These are phyloP conservation scores for Glebionis coronaria DNA, from an alignment of 129 eudicot genomes.

Conservation along the genomic window DNA sequence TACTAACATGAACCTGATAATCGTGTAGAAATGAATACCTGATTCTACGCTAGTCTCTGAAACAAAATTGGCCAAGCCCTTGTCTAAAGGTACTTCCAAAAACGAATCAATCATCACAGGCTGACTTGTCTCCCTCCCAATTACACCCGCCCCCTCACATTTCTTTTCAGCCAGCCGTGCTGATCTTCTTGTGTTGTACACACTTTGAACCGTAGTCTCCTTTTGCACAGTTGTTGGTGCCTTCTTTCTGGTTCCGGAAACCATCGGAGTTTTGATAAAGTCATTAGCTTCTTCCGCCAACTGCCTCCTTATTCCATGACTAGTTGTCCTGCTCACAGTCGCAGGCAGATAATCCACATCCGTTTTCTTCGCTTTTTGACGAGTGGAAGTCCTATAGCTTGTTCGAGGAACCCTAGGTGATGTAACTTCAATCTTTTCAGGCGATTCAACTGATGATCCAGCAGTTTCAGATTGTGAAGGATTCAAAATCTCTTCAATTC, in stretches of 20 bases:
- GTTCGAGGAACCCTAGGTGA: slow-evolving; percentile 40
- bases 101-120: slow-evolving; percentile 21
- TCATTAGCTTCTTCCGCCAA: slow-evolving; percentile 28
- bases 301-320: slow-evolving; percentile 33
- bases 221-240: slow-evolving; percentile 31
- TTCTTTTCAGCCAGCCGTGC: slow-evolving; percentile 48
- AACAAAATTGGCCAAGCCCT: slow-evolving; percentile 1
- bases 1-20: neutral
- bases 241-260: slow-evolving; percentile 28
- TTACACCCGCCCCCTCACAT: neutral
- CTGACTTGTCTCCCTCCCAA: slow-evolving; percentile 15
- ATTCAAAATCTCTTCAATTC: slow-evolving; percentile 53
- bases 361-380: slow-evolving; percentile 20
- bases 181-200: slow-evolving; percentile 57
- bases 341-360: slow-evolving; percentile 23
- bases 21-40: neutral
- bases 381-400: slow-evolving; percentile 33
- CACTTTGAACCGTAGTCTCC: slow-evolving; percentile 30
- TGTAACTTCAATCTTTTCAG: slow-evolving; percentile 29
- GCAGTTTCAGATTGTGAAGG: slow-evolving; percentile 28
- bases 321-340: slow-evolving; percentile 27
- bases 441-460: slow-evolving; percentile 47
- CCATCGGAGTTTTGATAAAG: slow-evolving; percentile 27
- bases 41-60: slow-evolving; percentile 1
- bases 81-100: slow-evolving; percentile 13